Evolutionary conservation across 768 basidiomycete species (phyloP), one percentile per base, ranked within the genome.

Genomic region (Kwoniella sp.): DNA sequence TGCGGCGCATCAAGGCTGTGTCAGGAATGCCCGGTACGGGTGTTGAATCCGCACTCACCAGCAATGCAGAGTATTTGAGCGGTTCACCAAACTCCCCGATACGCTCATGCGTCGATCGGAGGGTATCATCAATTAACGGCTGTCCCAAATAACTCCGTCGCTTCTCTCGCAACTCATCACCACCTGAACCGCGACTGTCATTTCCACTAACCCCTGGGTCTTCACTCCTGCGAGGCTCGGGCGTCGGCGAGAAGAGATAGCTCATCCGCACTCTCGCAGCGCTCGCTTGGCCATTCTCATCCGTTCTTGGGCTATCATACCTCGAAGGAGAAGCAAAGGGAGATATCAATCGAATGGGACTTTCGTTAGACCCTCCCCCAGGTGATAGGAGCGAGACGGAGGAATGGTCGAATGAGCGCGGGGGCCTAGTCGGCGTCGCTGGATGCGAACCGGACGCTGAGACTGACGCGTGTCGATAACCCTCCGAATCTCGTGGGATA

Each of bases 401-500:
- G 7, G 63, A 58, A 8, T 2, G 55, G 34, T 47, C 53, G 29
- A 38, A 15, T 15, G 53, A 59, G 4, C 45, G 48, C 13, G n/a
- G n/a, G 17, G 55, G 55, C 17, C 48, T 45, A 28, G 63, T 58
- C 9, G 56, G 58, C 9, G 63, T 59, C 7, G 63, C 31, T 38
- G 63, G 63, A 28, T 58, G 63, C 9, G 63, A 59, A 9, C 58
- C 57, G 38, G 59, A 63, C 13, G 62, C 62, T 26, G 62, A 63
- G 41, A 63, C 62, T 9, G 62, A 63, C 5, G 56, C 62, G 30
- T 63, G 62, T 4, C 62, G 62, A 57, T 63, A 63, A 11, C 48
- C 55, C 31, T 47, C 54, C 13, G 62, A 45, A 26, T 51, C 55
- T 22, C 62, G 29, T 8, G 54, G 45, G 8, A 63, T 57, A 12